A percentile compares a stretch with the other conserved stretches of the same genome.
Evolutionary conservation across 2,329 filamentous ascomycete genomes (phyloP).

Genomic region (Nemania sp.): DNA sequence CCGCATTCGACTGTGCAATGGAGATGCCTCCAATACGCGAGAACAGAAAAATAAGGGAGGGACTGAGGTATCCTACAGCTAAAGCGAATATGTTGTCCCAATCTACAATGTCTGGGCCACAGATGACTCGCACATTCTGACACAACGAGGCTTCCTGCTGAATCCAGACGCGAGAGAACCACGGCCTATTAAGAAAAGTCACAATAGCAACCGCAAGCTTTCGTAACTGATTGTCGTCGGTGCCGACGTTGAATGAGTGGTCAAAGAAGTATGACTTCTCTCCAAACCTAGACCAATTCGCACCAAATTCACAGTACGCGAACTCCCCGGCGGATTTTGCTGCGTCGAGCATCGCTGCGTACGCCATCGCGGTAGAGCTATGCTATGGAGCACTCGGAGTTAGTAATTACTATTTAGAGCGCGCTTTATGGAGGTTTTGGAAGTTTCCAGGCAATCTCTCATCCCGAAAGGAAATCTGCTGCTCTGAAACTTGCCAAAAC

Average conservation of each 20-base stretch:
- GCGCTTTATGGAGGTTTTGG: too few relatives aligned
- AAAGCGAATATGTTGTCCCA: slow-evolving; percentile 45
- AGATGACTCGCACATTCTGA: slow-evolving; percentile 33
- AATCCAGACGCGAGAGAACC: slow-evolving; percentile 46
- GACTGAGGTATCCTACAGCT: slow-evolving; percentile 31
- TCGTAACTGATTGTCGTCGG: slow-evolving; percentile 15
- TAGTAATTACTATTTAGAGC: too few relatives aligned
- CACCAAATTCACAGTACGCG: slow-evolving; percentile 23
- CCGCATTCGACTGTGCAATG: not conserved
- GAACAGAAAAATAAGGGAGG: not conserved
- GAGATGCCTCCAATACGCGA: not conserved
- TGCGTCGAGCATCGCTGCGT: slow-evolving; percentile 38
- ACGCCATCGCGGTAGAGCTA: slow-evolving; percentile 39
- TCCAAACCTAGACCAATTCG: slow-evolving; percentile 29
- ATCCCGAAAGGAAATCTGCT: too few relatives aligned
- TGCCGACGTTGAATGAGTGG: not conserved
- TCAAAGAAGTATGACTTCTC: slow-evolving; percentile 46
- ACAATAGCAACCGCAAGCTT: slow-evolving; percentile 37
- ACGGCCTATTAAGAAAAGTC: slow-evolving; percentile 43
- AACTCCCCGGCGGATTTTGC: slow-evolving; percentile 33
- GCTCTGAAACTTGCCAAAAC: too few relatives aligned
- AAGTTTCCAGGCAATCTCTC: too few relatives aligned
- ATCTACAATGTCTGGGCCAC: slow-evolving; percentile 33
- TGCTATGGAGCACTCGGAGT: too few relatives aligned
- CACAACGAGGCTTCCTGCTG: slow-evolving; percentile 44